Percentiles rank a stretch among this genome's conserved stretches.
Evolutionary conservation across 129 eudicot species (phyloP).

Genomic region (Flaveria trinervia): DNA sequence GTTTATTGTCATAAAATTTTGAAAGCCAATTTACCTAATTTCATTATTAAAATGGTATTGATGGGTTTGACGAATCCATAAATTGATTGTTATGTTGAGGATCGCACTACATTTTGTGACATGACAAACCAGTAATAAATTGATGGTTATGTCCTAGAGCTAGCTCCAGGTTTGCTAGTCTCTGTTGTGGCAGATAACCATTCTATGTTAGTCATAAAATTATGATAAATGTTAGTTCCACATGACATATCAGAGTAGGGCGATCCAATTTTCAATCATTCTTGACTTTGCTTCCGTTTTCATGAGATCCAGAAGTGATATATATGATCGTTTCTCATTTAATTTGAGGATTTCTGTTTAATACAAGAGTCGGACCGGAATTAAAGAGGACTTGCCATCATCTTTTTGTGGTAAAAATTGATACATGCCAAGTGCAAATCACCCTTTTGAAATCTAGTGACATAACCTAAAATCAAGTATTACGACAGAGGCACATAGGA

Average conservation of each 20-base stretch:
- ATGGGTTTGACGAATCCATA: too few species aligned
- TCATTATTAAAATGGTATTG: too few species aligned
- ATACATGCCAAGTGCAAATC: conserved; percentile 10
- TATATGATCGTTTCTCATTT: neutral
- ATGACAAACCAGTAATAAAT: too few species aligned
- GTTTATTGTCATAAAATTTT: too few species aligned
- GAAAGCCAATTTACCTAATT: too few species aligned
- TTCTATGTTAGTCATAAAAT: neutral
- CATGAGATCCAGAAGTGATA: too few species aligned
- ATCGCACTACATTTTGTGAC: too few species aligned
- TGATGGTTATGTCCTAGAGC: too few species aligned
- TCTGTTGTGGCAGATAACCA: neutral
- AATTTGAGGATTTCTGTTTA: neutral
- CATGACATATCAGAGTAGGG: neutral
- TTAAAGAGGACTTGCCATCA: neutral
- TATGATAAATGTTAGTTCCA: neutral
- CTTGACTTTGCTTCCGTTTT: neutral
- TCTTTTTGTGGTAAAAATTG: neutral
- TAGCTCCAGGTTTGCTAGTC: neutral
- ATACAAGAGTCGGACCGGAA: neutral
- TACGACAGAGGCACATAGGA: neutral
- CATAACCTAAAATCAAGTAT: conserved; percentile 24
- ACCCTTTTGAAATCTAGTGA: conserved; percentile 25
- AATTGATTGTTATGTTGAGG: too few species aligned
- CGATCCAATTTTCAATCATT: too few species aligned